Percentiles rank a stretch among this genome's conserved stretches.
These are phyloP conservation scores for Pseudopithomyces maydicus DNA, from an alignment of 2,329 filamentous ascomycete species.

Conservation along the genomic window DNA sequence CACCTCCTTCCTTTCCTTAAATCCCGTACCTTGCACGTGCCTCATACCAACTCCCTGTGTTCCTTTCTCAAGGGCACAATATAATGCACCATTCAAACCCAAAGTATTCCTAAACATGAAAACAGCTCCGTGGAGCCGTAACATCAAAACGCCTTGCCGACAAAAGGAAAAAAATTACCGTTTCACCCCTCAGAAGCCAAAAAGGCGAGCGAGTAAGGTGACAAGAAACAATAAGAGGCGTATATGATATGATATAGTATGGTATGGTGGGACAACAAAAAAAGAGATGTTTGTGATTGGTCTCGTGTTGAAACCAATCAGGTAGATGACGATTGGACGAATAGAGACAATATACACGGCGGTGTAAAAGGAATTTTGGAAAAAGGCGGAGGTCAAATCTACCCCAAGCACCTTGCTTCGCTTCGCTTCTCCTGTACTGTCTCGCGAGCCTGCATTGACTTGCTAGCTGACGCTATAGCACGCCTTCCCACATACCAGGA, in stretches of 20 bases:
- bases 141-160: not conserved
- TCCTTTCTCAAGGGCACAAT: too few species aligned
- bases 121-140: slow-evolving; percentile 8
- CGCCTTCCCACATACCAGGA: slow-evolving; percentile 70
- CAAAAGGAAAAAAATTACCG: not conserved
- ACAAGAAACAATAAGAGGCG: not conserved
- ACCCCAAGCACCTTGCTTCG: slow-evolving; percentile 11
- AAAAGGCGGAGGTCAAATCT: not conserved
- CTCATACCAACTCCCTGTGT: too few species aligned
- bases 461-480: slow-evolving; percentile 48
- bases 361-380: slow-evolving; percentile 10
- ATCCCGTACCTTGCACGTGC: too few species aligned
- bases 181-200: not conserved
- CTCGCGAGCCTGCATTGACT: slow-evolving; percentile 16
- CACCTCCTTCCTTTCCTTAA: too few species aligned
- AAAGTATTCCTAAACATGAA: not conserved
- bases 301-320: too few species aligned
- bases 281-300: not conserved
- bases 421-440: slow-evolving; percentile 9
- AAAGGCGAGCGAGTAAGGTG: not conserved
- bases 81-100: not conserved
- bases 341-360: slow-evolving; percentile 20
- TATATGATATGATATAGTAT: not conserved
- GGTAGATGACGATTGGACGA: not conserved
- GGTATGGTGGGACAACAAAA: not conserved